These are phyloP conservation scores for Pseudogymnoascus sp. DNA, from an alignment of 2,329 filamentous ascomycete species.

Conservation along the genomic window DNA sequence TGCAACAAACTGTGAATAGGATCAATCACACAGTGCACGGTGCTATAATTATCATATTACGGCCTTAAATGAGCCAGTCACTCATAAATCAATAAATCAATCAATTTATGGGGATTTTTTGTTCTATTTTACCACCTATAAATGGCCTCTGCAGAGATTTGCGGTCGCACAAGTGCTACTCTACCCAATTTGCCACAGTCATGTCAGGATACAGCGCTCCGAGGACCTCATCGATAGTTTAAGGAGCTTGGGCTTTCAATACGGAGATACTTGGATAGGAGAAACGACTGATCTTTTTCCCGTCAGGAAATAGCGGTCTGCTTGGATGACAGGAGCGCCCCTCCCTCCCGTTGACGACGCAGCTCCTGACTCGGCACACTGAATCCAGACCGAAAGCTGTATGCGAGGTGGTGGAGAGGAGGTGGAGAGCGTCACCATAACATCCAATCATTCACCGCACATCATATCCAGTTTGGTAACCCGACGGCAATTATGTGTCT, in stretches of 20 bases:
- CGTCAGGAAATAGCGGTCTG: background rate
- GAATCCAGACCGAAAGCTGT: background rate
- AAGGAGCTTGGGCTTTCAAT: background rate
- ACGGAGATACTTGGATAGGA: background rate
- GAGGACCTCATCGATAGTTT: background rate
- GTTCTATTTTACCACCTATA: background rate
- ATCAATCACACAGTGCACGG: background rate
- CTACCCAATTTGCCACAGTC: background rate
- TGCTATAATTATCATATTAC: background rate
- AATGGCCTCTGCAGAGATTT: background rate
- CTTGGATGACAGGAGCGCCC: background rate
- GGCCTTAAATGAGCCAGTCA: background rate
- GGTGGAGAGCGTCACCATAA: background rate
- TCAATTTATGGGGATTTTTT: background rate
- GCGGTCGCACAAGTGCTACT: background rate
- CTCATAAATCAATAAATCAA: background rate
- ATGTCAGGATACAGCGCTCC: background rate
- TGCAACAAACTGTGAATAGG: background rate
- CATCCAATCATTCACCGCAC: background rate
- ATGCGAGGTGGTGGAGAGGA: conserved; percentile 3
- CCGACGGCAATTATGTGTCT: background rate
- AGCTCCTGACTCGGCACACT: background rate
- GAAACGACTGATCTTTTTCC: background rate
- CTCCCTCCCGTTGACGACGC: background rate
- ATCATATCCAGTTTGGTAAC: background rate